These are phyloP conservation scores for Thymus quinquecostatus DNA, from an alignment of 257 asterid genomes.

Conservation along the genomic window DNA sequence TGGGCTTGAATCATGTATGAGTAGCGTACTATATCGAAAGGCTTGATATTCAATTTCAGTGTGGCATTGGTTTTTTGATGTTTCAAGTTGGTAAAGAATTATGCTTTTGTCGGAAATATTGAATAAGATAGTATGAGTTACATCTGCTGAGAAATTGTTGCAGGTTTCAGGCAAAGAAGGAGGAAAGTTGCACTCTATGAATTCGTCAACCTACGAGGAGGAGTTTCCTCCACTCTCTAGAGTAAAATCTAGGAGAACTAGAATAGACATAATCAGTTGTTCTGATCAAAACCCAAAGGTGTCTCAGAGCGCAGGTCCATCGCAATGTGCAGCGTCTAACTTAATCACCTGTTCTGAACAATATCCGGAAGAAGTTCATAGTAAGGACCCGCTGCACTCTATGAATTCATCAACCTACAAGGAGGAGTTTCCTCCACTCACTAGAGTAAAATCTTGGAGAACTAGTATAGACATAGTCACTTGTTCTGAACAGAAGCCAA, in stretches of 20 bases:
- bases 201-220: constrained; percentile 23
- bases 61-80: not conserved
- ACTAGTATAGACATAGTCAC: too few species aligned
- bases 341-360: not conserved
- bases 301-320: too few species aligned
- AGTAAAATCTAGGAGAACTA: constrained; percentile 28
- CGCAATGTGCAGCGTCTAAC: too few species aligned
- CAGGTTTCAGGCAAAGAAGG: constrained; percentile 16
- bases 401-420: too few species aligned
- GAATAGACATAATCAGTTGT: constrained; percentile 26
- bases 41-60: not conserved
- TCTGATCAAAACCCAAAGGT: too few species aligned
- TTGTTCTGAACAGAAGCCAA: too few species aligned
- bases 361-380: not conserved
- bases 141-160: constrained; percentile 14
- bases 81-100: not conserved
- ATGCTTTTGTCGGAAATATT: not conserved
- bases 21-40: not conserved
- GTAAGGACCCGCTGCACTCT: not conserved
- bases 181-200: not conserved
- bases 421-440: too few species aligned
- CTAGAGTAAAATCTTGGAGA: too few species aligned
- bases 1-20: not conserved
- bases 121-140: not conserved
- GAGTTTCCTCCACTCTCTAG: constrained; percentile 40